A percentile compares a stretch with the other conserved stretches of the same genome.
Conservation (phyloP, 2,329 filamentous ascomycete species). For the Paraphoma sp. region DNA sequence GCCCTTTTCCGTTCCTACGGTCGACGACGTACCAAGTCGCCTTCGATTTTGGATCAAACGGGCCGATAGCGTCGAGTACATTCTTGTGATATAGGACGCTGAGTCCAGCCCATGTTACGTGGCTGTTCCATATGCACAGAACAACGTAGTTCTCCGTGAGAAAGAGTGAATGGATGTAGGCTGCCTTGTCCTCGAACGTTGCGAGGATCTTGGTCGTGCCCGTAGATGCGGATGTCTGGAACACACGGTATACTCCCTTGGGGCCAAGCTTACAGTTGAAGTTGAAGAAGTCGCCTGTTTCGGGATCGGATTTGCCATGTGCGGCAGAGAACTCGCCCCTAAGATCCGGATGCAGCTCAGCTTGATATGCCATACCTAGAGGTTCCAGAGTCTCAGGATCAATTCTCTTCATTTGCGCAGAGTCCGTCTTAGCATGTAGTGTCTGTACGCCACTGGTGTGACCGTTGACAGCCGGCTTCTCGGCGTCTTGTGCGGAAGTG, state of each 20-base stretch:
- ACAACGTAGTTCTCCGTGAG: conserved; percentile 74
- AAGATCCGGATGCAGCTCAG: conserved; percentile 69
- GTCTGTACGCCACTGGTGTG: conserved; percentile 52
- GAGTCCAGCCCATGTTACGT: conserved; percentile 64
- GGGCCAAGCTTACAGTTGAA: conserved; percentile 75
- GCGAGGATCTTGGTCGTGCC: conserved; percentile 75
- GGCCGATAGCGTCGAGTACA: conserved; percentile 70
- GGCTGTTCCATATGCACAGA: conserved; percentile 74
- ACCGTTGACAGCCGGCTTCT: conserved; percentile 23
- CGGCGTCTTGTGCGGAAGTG: conserved; percentile 3
- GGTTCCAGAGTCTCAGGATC: conserved; percentile 77
- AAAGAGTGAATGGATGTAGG: conserved; percentile 86
- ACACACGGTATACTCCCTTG: conserved; percentile 70
- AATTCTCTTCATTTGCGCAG: conserved; percentile 63
- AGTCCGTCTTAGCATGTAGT: conserved; percentile 68
- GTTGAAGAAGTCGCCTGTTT: conserved; percentile 79
- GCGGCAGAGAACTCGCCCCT: conserved; percentile 72
- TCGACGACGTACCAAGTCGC: conserved; percentile 80
- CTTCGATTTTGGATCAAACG: conserved; percentile 63
- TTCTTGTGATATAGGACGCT: conserved; percentile 71
- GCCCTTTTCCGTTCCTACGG: conserved; percentile 64
- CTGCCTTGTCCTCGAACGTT: conserved; percentile 63
- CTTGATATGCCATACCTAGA: conserved; percentile 67
- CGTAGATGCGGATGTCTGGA: conserved; percentile 66
- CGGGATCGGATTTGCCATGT: conserved; percentile 74